Base-by-base conservation (phyloP, 2,329 filamentous ascomycete species). In the Sordariomycetes sp. region DNA sequence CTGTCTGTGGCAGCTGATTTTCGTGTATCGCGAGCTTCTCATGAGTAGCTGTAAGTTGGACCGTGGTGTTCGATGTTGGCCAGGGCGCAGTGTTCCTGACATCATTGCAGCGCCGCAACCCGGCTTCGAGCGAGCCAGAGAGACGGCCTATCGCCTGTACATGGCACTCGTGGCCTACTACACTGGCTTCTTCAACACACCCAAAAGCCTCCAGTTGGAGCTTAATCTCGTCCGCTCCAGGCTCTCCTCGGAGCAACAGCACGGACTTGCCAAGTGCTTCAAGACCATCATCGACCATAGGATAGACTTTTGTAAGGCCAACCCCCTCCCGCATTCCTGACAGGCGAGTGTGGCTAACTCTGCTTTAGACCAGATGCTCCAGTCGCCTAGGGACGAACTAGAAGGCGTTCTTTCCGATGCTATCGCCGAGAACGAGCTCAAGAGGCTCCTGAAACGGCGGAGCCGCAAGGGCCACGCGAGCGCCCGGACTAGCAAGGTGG, bases 1-100 rank as follows among this genome's bases (percentile, higher is more conserved):
- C 18, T 73, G 72, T 63, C 65, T 78, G 65, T 79, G 78, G 76
- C 74, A 78, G 60, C 65, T 79, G 59, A 74, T 79, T 51, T 68
- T 79, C 48, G 72, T 78, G 63, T 79, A 79, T 60, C 71, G 72
- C 24, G 74, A 78, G 57, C 65, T 78, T 32, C 55, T 57, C n/a
- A 16, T 18, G 24, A 57, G 55, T 48, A 57, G 28, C 34, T 40
- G 55, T 57, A 43, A 57, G 55, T 57, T 24, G 3, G 25, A 16
- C 12, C 10, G 4, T 18, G 37, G 24, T 8, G 18, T 55, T 12
- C 22, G 5, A 34, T 53, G 51, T 46, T 37, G 11, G 18, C 22
- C 40, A 24, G 14, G 35, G n/a, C 34, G 25, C 25, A 37, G 32
- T 40, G 54, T 52, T 40, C 12, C 32, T 52, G 20, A n/a, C 35